Percentiles rank a stretch among this genome's conserved stretches.
Conservation (phyloP, 2,329 filamentous ascomycete species). For the Helminthosporium solani region DNA sequence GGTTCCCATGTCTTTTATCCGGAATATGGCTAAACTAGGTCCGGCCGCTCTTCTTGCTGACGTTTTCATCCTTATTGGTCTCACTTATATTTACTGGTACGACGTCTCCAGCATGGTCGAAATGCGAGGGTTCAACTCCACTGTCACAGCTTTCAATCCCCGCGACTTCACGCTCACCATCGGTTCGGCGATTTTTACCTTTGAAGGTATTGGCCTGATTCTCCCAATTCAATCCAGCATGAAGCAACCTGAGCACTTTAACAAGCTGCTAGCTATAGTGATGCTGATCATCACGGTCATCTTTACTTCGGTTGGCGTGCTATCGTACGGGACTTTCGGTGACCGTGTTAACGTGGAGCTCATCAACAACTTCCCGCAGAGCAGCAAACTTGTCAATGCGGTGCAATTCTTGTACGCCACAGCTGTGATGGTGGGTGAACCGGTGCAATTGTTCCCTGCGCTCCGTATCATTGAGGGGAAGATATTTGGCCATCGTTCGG, state of each 20-base stretch:
- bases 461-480: constrained; percentile 69
- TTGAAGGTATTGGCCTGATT: constrained; percentile 75
- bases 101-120: constrained; percentile 60
- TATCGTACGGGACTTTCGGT: constrained; percentile 75
- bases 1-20: constrained; percentile 67
- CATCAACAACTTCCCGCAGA: constrained; percentile 74
- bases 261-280: constrained; percentile 64
- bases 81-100: constrained; percentile 73
- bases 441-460: constrained; percentile 74
- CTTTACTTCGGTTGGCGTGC: constrained; percentile 69
- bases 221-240: constrained; percentile 75
- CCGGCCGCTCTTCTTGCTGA: constrained; percentile 69
- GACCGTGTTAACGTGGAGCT: constrained; percentile 68
- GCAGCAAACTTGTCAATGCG: constrained; percentile 69
- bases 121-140: constrained; percentile 57
- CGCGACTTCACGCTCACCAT: constrained; percentile 68
- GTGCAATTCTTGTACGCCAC: constrained; percentile 74
- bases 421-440: constrained; percentile 71
- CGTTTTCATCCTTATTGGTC: constrained; percentile 68
- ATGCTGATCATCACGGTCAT: constrained; percentile 73
- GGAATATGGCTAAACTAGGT: constrained; percentile 74
- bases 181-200: constrained; percentile 74
- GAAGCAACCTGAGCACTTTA: constrained; percentile 68
- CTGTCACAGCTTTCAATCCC: constrained; percentile 70
- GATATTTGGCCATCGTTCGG: constrained; percentile 65